Percentiles rank a stretch among this genome's conserved stretches.
These are phyloP conservation scores for Ajuga reptans DNA, from an alignment of 305 asterid genomes.

Conservation along the genomic window DNA sequence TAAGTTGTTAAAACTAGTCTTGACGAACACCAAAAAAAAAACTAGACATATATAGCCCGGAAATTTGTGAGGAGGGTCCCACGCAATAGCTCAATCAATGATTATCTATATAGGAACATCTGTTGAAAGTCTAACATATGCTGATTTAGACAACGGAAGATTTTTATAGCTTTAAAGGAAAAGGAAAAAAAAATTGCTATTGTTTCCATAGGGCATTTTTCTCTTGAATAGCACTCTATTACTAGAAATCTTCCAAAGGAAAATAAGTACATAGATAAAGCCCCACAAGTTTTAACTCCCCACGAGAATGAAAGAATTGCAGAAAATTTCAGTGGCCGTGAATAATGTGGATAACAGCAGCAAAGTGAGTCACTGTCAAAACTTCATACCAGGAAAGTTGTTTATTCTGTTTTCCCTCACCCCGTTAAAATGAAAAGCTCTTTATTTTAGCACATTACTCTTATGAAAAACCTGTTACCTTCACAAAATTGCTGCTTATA, in stretches of 20 bases:
- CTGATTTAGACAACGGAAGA: background rate
- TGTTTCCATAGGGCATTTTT: background rate
- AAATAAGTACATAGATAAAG: background rate
- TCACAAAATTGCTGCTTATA: background rate
- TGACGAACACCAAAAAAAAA: background rate
- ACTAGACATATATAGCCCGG: background rate
- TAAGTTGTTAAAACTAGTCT: slow-evolving; percentile 12
- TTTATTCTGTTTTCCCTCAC: background rate
- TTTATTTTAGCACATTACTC: background rate
- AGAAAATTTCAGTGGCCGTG: background rate
- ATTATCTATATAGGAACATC: background rate
- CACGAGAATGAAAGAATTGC: background rate
- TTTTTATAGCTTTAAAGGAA: too few species aligned
- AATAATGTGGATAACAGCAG: background rate
- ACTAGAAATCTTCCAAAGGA: background rate
- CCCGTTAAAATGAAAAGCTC: background rate
- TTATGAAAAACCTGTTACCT: background rate
- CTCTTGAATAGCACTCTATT: background rate
- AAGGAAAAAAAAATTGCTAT: background rate
- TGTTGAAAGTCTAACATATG: background rate
- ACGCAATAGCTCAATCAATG: background rate
- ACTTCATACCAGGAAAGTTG: background rate
- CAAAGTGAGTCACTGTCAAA: background rate
- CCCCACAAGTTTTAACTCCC: background rate
- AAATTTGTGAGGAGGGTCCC: background rate